Evolutionary conservation across 2,329 filamentous ascomycete species (phyloP).

Genomic region (Aureobasidium sp.): DNA sequence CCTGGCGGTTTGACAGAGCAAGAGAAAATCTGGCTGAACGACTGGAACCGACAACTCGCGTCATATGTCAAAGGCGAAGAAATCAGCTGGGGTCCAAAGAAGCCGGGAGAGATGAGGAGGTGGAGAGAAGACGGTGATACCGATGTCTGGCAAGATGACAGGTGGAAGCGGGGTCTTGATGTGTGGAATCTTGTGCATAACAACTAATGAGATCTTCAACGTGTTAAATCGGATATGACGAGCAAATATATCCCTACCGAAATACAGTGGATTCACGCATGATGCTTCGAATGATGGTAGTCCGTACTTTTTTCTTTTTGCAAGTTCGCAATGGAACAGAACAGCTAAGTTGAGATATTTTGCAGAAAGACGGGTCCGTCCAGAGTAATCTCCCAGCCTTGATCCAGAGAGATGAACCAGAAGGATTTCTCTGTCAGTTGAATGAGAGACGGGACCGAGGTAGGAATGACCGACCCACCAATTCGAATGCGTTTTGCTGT

Average conservation of each 20-base stretch:
- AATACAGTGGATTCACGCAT: not conserved
- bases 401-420: too few species aligned
- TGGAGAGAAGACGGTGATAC: constrained; percentile 39
- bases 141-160: constrained; percentile 39
- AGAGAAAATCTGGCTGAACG: constrained; percentile 38
- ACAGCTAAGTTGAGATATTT: too few species aligned
- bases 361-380: too few species aligned
- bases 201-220: too few species aligned
- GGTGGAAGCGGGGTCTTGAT: constrained; percentile 40
- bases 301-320: not conserved
- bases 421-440: too few species aligned
- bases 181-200: constrained; percentile 36
- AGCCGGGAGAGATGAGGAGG: constrained; percentile 35
- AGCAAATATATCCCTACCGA: too few species aligned
- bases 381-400: too few species aligned
- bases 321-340: too few species aligned
- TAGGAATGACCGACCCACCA: too few species aligned
- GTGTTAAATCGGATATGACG: too few species aligned
- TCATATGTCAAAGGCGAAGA: constrained; percentile 35
- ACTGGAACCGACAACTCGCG: constrained; percentile 34
- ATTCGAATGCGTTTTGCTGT: too few species aligned
- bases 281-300: not conserved
- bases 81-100: constrained; percentile 32
- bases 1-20: constrained; percentile 30
- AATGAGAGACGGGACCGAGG: too few species aligned